These are phyloP conservation scores for Apiotrichum sp. DNA, from an alignment of 1,284 basidiomycete genomes.

Conservation along the genomic window DNA sequence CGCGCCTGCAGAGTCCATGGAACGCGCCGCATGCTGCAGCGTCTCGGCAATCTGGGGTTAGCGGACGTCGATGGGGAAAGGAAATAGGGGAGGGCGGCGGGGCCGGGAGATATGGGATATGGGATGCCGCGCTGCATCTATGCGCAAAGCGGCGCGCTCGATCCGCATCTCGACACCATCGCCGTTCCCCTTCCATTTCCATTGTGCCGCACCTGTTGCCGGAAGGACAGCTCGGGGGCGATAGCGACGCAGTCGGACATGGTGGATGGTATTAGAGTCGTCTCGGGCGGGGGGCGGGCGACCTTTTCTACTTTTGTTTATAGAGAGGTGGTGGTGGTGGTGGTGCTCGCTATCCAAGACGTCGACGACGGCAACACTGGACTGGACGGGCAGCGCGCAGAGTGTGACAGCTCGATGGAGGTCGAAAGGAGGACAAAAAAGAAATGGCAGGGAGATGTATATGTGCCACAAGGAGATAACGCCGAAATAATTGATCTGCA, in stretches of 20 bases:
- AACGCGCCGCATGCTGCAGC: constrained; percentile 61
- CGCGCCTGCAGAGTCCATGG: constrained; percentile 58
- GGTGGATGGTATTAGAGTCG: constrained; percentile 8
- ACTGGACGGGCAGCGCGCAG: too few species aligned
- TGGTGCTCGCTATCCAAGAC: not conserved
- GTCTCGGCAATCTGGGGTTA: constrained; percentile 14
- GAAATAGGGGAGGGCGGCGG: not conserved
- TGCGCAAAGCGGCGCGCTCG: not conserved
- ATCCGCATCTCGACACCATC: not conserved
- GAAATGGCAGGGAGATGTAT: too few species aligned
- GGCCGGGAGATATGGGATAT: too few species aligned
- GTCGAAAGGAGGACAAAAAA: too few species aligned
- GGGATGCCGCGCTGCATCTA: not conserved
- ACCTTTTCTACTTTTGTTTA: constrained; percentile 5
- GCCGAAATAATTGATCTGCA: too few species aligned
- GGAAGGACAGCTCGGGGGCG: constrained; percentile 80
- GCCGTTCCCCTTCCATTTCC: too few species aligned
- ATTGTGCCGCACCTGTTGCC: constrained; percentile 61
- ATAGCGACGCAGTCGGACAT: constrained; percentile 72
- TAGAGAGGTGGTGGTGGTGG: too few species aligned
- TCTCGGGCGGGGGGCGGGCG: not conserved
- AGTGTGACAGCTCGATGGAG: too few species aligned
- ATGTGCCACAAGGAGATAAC: too few species aligned
- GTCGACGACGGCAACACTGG: not conserved
- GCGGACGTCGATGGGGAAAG: not conserved